phyloP scores from a whole-genome alignment of 495 filamentous ascomycete genomes.

The Hyaloscypha hepaticicola region DNA sequence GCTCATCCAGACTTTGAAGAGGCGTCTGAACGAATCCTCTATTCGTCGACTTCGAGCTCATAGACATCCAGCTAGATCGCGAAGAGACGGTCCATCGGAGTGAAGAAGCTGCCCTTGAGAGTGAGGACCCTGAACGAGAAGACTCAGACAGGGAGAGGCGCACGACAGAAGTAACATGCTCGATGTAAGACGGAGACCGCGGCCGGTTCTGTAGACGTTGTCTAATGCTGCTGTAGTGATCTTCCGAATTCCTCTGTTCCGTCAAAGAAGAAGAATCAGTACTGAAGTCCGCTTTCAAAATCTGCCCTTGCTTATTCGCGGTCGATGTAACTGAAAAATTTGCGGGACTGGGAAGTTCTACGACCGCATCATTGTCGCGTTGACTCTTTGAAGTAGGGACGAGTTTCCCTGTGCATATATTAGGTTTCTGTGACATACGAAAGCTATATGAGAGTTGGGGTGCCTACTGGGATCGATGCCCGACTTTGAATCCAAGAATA shows the following conservation, averaged over 20 bases:
- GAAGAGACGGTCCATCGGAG: background rate
- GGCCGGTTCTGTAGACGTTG: slow-evolving; percentile 9
- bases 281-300: background rate
- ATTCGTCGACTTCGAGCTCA: slow-evolving; percentile 11
- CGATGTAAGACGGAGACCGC: slow-evolving; percentile 4
- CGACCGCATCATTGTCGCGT: background rate
- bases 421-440: slow-evolving; percentile 4
- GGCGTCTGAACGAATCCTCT: background rate
- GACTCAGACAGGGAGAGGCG: slow-evolving; percentile 10
- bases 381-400: background rate
- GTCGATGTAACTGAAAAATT: background rate
- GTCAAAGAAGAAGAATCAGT: background rate
- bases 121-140: background rate
- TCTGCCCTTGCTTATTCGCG: background rate
- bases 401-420: slow-evolving; percentile 13
- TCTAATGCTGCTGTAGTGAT: background rate
- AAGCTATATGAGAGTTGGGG: background rate
- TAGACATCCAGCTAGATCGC: slow-evolving; percentile 19
- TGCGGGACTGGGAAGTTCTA: background rate
- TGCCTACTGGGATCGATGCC: slow-evolving; percentile 4
- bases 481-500: slow-evolving; percentile 1
- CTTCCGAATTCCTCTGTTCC: slow-evolving; percentile 1
- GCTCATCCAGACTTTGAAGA: background rate
- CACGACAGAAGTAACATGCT: slow-evolving; percentile 7
- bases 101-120: background rate